These are phyloP conservation scores for Batkoa obscura DNA, from an alignment of 371 early-diverging fungal species.

Conservation along the genomic window DNA sequence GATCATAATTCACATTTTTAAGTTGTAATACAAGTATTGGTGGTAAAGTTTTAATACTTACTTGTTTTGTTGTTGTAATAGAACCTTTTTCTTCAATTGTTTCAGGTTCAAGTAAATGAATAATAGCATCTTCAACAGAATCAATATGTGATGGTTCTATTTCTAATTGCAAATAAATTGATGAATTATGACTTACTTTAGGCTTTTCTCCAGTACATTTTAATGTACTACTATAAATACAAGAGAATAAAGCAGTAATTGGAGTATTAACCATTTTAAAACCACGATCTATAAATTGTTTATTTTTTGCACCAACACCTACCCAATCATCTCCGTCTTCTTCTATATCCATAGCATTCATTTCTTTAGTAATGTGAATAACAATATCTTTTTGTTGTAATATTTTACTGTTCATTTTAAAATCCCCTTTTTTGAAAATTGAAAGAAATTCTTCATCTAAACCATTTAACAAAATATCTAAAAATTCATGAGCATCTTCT, in stretches of 20 bases:
- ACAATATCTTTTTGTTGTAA: not conserved
- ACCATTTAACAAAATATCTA: conserved; percentile 79
- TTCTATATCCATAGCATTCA: conserved; percentile 3
- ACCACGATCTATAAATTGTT: conserved; percentile 21
- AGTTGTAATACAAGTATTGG: conserved; percentile 84
- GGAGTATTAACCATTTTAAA: conserved; percentile 50
- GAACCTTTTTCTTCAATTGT: conserved; percentile 25
- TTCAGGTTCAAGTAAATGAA: conserved; percentile 55
- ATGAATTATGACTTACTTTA: conserved; percentile 74
- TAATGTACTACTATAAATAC: conserved; percentile 57
- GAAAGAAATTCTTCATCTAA: conserved; percentile 76
- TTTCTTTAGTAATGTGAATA: conserved; percentile 11
- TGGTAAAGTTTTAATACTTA: conserved; percentile 62
- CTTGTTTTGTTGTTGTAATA: conserved; percentile 58
- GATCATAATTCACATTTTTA: conserved; percentile 80
- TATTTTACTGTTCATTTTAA: not conserved
- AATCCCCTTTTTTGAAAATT: not conserved
- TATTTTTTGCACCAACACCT: conserved; percentile 77
- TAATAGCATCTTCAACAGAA: conserved; percentile 71
- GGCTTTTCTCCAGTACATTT: conserved; percentile 54
- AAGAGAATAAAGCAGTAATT: conserved; percentile 73
- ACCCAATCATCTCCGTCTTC: conserved; percentile 44
- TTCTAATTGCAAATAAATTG: conserved; percentile 71
- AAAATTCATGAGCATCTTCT: conserved; percentile 94
- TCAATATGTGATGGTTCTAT: conserved; percentile 53